Evolutionary conservation across 345 rosid genomes (phyloP).

Genomic region (Gynandropsis gynandra): DNA sequence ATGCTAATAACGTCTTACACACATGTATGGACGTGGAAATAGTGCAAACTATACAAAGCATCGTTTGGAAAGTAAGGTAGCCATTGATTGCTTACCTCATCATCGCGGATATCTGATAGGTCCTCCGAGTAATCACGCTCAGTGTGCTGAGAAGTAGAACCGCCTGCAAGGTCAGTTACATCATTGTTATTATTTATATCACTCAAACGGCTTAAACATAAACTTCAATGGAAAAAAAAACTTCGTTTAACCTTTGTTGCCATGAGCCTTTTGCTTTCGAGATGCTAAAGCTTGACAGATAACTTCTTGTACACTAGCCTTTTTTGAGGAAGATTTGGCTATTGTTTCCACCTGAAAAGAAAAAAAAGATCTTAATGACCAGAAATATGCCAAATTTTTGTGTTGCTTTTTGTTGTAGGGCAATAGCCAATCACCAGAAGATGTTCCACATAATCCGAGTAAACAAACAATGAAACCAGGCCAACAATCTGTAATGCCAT

Average conservation of each 20-base stretch:
- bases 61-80: slow-evolving; percentile 1
- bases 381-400: not conserved
- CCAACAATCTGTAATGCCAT: no score
- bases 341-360: slow-evolving; percentile 25
- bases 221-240: not conserved
- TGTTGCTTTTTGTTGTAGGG: not conserved
- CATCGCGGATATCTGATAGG: slow-evolving; percentile 26
- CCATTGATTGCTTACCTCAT: slow-evolving; percentile 22
- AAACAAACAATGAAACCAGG: no score
- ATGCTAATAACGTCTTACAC: not conserved
- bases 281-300: slow-evolving; percentile 13
- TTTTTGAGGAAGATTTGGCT: slow-evolving; percentile 8
- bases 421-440: no score
- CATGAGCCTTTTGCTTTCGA: slow-evolving; percentile 1
- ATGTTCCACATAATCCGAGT: no score
- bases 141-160: not conserved
- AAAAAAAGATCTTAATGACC: not conserved
- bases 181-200: not conserved
- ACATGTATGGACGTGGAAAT: slow-evolving; percentile 3
- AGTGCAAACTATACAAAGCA: slow-evolving; percentile 2
- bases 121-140: slow-evolving; percentile 15
- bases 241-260: slow-evolving; percentile 21
- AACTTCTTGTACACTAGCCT: not conserved
- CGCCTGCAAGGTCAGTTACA: slow-evolving; percentile 17
- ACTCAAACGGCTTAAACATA: not conserved